These are phyloP conservation scores for Strobilomyces dryophilus DNA, from an alignment of 768 basidiomycete species.

Conservation along the genomic window DNA sequence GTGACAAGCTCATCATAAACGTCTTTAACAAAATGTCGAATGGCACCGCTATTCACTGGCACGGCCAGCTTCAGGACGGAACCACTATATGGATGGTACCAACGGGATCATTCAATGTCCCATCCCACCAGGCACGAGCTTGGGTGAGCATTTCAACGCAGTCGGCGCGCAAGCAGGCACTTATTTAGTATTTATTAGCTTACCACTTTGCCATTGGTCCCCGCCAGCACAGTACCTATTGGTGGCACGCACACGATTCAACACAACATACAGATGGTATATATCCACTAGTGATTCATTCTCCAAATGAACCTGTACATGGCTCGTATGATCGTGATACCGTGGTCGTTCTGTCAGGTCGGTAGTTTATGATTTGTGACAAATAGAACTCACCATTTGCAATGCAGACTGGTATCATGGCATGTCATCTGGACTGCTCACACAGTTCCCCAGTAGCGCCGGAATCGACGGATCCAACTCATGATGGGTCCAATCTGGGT, in stretches of 20 bases:
- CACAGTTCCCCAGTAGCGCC: slow-evolving; percentile 26
- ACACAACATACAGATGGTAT: slow-evolving; percentile 47
- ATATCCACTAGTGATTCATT: slow-evolving; percentile 44
- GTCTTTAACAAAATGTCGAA: slow-evolving; percentile 31
- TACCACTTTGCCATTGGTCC: slow-evolving; percentile 40
- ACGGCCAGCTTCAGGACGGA: slow-evolving; percentile 38
- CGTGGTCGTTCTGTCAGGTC: slow-evolving; percentile 34
- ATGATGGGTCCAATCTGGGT: slow-evolving; percentile 27
- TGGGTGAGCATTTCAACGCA: slow-evolving; percentile 21
- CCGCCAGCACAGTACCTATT: slow-evolving; percentile 42
- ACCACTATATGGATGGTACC: slow-evolving; percentile 49
- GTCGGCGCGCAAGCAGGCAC: background rate
- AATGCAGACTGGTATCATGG: slow-evolving; percentile 32
- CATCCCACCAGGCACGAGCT: slow-evolving; percentile 46
- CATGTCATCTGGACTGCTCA: slow-evolving; percentile 27
- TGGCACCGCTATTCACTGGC: slow-evolving; percentile 34
- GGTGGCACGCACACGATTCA: slow-evolving; percentile 43
- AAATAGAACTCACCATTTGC: background rate
- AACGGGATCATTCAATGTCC: slow-evolving; percentile 47
- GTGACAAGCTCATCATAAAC: slow-evolving; percentile 32
- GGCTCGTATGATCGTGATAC: slow-evolving; percentile 38
- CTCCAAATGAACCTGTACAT: slow-evolving; percentile 30
- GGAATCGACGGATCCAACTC: slow-evolving; percentile 28
- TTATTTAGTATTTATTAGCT: slow-evolving; percentile 9
- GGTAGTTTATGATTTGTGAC: slow-evolving; percentile 8